Conservation (phyloP, 352 stramenopile genomes). For the Phytophthora tentaculata region DNA sequence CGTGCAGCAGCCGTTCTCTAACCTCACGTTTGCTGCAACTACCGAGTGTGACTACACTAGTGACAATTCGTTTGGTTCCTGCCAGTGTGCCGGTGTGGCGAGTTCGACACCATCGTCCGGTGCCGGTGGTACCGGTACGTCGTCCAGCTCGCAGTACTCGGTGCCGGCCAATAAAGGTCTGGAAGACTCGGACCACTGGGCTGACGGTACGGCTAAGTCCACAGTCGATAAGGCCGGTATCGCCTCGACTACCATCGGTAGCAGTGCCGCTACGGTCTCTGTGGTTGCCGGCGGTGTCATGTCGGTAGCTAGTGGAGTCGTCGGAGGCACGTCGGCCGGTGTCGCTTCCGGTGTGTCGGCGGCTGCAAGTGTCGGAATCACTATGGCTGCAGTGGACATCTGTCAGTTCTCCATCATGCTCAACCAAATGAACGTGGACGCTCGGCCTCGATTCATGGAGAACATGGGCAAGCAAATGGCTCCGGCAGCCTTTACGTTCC, state of each 20-base stretch:
- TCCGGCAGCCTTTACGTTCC: conserved; percentile 64
- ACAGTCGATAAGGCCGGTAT: conserved; percentile 78
- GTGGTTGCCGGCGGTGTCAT: conserved; percentile 68
- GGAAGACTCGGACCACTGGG: conserved; percentile 68
- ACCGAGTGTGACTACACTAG: conserved; percentile 63
- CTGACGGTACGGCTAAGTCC: conserved; percentile 59
- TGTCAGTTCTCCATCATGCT: conserved; percentile 88
- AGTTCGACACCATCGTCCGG: conserved; percentile 26
- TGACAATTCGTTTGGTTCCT: conserved; percentile 62
- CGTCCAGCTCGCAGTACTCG: conserved; percentile 31
- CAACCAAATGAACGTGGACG: conserved; percentile 86
- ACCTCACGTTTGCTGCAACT: conserved; percentile 59
- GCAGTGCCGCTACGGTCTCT: conserved; percentile 64
- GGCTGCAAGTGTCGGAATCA: conserved; percentile 68
- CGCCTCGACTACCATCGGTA: conserved; percentile 54
- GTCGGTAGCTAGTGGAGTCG: conserved; percentile 63
- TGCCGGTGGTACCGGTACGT: conserved; percentile 13
- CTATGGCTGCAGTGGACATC: conserved; percentile 73
- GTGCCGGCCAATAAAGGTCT: conserved; percentile 68
- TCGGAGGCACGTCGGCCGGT: conserved; percentile 60
- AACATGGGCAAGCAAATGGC: conserved; percentile 82
- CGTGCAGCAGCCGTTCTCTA: conserved; percentile 52
- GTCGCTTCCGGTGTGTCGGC: conserved; percentile 65
- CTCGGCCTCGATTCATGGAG: conserved; percentile 71
- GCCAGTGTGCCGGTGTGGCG: conserved; percentile 63